phyloP scores from a whole-genome alignment of 2,329 filamentous ascomycete species.

The Fusarium neocosmosporiellum region DNA sequence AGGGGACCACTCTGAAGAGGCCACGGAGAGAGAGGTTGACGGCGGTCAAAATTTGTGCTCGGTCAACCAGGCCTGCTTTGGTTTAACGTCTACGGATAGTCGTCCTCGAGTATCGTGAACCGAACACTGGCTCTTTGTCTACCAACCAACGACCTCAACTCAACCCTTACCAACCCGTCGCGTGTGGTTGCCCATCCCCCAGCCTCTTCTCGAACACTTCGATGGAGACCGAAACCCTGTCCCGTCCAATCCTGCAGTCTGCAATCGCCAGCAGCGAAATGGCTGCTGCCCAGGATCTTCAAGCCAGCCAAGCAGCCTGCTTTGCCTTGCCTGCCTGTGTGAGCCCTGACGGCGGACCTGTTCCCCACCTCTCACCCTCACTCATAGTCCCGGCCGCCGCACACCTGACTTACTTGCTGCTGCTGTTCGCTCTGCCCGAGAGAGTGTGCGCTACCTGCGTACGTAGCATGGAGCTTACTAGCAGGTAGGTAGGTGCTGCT shows the following conservation, averaged over 20 bases:
- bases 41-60: constrained; percentile 13
- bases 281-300: constrained; percentile 23
- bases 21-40: constrained; percentile 10
- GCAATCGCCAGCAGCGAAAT: constrained; percentile 18
- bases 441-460: not conserved
- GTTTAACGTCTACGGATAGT: constrained; percentile 1
- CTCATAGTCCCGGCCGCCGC: constrained; percentile 1
- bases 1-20: constrained; percentile 19
- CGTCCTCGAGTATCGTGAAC: not conserved
- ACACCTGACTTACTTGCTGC: not conserved
- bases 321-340: no score
- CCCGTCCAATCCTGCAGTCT: constrained; percentile 25
- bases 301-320: not conserved
- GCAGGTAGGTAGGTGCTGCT: not conserved
- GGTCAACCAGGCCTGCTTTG: constrained; percentile 31
- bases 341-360: constrained; percentile 28
- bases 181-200: constrained; percentile 17
- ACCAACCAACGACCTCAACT: constrained; percentile 13
- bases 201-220: constrained; percentile 36
- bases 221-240: constrained; percentile 8
- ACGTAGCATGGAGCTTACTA: constrained; percentile 6
- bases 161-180: constrained; percentile 21
- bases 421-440: not conserved
- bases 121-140: not conserved
- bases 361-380: constrained; percentile 28